Evolutionary conservation across 2,329 filamentous ascomycete genomes (phyloP), one percentile per base, ranked within the genome.

Genomic region (Cladorrhinum sp.): DNA sequence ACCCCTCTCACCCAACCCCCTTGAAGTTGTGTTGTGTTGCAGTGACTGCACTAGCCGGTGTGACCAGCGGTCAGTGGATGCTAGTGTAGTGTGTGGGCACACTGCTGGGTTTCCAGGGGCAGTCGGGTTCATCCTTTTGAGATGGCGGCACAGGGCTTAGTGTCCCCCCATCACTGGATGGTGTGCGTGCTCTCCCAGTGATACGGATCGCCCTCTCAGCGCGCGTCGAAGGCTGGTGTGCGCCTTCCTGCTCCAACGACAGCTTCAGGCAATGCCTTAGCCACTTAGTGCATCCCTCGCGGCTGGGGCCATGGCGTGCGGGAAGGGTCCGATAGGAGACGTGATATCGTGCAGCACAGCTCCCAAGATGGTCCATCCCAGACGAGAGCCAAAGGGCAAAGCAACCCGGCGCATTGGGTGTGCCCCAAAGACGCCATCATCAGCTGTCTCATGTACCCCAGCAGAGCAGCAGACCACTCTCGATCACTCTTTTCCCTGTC

Each of bases 91-190:
- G n/a, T 23, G 24, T 39, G 21, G 36, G 21, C n/a, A n/a, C n/a
- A 16, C 16, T 46, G 42, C 42, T 46, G n/a, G 42, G 42, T 46
- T 18, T 20, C n/a, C 14, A 20, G 42, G 42, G 42, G 18, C 2
- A 8, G n/a, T 36, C 16, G 33, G 52, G n/a, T 36, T 20, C 30
- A 33, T 24, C 26, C 5, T 33, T 20, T 46, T 18, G 18, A 46
- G 42, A 46, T 49, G 48, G 36, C 57, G 50, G 30, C 49, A 59
- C 57, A 59, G 57, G 57, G 57, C 57, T 59, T 59, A 59, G 57
- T 59, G 57, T 33, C 26, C 26, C n/a, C 33, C 33, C 18, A 23
- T 16, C 14, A 24, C 26, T 24, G 20, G 10, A 51, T 51, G 49
- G 21, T 26, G 21, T 57, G 21, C 20, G 21, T 57, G 39, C 54